Base-by-base conservation (phyloP, 2,329 filamentous ascomycete species). In the Verruconis gallopava region DNA sequence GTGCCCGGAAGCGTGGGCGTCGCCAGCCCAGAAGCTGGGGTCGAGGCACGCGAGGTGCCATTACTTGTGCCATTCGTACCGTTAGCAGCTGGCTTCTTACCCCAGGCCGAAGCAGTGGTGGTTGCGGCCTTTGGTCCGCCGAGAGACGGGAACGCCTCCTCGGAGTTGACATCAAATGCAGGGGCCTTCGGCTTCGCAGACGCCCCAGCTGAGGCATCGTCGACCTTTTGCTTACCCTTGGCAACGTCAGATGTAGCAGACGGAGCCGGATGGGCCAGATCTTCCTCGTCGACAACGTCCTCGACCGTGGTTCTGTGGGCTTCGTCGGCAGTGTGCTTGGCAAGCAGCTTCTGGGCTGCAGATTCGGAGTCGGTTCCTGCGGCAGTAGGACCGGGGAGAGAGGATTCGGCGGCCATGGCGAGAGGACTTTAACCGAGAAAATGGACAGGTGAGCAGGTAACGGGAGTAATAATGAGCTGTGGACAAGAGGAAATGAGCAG, bases 71-170 rank as follows among this genome's bases (percentile, higher is more conserved):
- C 70, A 48, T 64, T 64, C 46, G 61, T 55, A 30, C 62, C 59
- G 49, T 66, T 68, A 34, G 65, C 63, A 18, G 68, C 62, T 45
- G 70, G 66, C 57, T 71, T 77, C 64, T 80, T 83, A 48, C 81
- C 81, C 86, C 89, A 95, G 51, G 83, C 77, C 37, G 79, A 71
- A 45, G 77, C 71, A 50, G 75, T 73, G 44, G 77, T 70, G 48
- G 72, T 62, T 14, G 64, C 62, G 22, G 77, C 67, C 62, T 86
- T 88, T 41, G 77, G 68, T 48, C 75, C 72, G 42, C 88, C 89
- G 37, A 98, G 75, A 52, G 88, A 79, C n/a, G 91, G 91, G 71
- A 98, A 98, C 46, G 84, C 69, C 62, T 96, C 88, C 56, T 93
- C 83, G 14, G 85, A 93, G 55, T 84, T 74, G 15, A 85, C 88